Conservation (phyloP, 2,329 filamentous ascomycete species). For the Paecilomyces formosus region DNA sequence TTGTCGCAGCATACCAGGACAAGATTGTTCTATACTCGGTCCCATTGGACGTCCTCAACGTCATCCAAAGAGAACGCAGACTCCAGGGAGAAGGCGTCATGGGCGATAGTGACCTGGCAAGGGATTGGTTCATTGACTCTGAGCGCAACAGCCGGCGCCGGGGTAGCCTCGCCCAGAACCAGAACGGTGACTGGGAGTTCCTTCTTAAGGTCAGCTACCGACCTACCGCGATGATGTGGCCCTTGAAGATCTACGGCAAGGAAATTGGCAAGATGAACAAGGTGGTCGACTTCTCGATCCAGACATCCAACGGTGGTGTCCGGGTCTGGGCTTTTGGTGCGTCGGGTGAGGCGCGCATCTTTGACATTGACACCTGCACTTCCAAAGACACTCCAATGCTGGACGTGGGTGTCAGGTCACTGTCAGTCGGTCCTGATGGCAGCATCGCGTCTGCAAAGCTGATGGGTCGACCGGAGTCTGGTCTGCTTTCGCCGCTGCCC, state of each 20-base stretch:
- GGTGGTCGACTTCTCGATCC: constrained; percentile 45
- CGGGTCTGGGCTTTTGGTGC: constrained; percentile 47
- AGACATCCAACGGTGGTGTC: constrained; percentile 35
- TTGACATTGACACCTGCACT: constrained; percentile 36
- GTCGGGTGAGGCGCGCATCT: constrained; percentile 38
- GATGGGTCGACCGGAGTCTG: constrained; percentile 8
- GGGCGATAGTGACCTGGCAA: constrained; percentile 24
- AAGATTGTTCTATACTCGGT: constrained; percentile 54
- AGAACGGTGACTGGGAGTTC: constrained; percentile 35
- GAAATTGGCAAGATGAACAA: constrained; percentile 39
- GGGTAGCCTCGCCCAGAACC: constrained; percentile 24
- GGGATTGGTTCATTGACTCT: constrained; percentile 24
- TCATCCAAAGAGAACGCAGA: constrained; percentile 26
- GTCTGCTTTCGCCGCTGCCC: constrained; percentile 2
- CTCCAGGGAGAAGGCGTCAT: constrained; percentile 23
- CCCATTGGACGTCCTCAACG: constrained; percentile 48
- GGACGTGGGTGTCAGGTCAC: constrained; percentile 15
- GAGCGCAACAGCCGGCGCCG: constrained; percentile 17
- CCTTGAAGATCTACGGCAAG: constrained; percentile 43
- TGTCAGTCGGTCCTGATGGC: constrained; percentile 19
- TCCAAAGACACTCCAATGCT: constrained; percentile 6
- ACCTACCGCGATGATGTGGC: constrained; percentile 37
- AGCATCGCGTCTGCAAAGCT: constrained; percentile 13
- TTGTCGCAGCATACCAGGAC: constrained; percentile 50
- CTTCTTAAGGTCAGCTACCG: constrained; percentile 26